Percentiles rank a stretch among this genome's conserved stretches.
Conservation (phyloP, 306 rosid genomes). For the Carpinus fangiana region DNA sequence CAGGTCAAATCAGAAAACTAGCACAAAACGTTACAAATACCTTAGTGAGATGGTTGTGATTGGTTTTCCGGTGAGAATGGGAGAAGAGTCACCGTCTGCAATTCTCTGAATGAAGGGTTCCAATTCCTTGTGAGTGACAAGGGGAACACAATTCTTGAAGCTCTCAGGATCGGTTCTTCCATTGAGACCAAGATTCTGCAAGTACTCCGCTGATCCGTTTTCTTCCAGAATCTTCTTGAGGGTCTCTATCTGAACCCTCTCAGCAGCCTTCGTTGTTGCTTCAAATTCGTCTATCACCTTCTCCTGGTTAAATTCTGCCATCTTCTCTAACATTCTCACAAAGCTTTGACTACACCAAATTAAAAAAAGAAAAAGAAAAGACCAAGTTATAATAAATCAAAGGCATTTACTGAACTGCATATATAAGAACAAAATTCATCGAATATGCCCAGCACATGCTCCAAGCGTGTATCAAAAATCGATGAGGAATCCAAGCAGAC, state of each 20-base stretch:
- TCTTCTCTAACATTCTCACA: constrained; percentile 66
- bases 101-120: constrained; percentile 72
- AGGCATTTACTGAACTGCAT: not conserved
- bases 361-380: not conserved
- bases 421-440: not conserved
- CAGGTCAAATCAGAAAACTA: not conserved
- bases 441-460: not conserved
- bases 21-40: constrained; percentile 16
- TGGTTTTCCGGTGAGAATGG: constrained; percentile 81
- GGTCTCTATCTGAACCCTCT: constrained; percentile 64
- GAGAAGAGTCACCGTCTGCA: constrained; percentile 59
- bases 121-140: constrained; percentile 68
- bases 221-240: constrained; percentile 70
- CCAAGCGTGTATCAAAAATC: not conserved
- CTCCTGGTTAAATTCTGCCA: constrained; percentile 61
- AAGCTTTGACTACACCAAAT: constrained; percentile 23
- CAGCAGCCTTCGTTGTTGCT: constrained; percentile 71
- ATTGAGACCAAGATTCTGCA: constrained; percentile 57
- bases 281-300: constrained; percentile 74
- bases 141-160: constrained; percentile 75
- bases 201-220: constrained; percentile 75
- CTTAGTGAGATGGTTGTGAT: constrained; percentile 80
- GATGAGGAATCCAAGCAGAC: not conserved
- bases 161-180: constrained; percentile 84
- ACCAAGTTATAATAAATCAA: not conserved